Conservation (phyloP, 495 filamentous ascomycete species). For the Penicillium antarcticum region DNA sequence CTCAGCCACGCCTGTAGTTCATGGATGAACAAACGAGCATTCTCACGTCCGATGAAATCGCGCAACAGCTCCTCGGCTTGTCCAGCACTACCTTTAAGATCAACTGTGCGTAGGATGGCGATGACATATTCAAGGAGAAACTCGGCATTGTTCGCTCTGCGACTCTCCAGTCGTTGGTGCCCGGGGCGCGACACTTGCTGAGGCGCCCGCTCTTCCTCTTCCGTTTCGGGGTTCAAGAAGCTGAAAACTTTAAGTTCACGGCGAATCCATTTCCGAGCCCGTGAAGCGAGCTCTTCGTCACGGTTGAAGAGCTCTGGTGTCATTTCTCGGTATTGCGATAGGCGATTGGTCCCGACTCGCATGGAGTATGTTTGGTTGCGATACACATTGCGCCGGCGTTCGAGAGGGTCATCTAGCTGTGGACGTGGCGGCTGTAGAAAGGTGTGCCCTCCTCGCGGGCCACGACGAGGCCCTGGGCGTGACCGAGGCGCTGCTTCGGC, state of each 20-base stretch:
- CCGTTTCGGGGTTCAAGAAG: conserved; percentile 55
- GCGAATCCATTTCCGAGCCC: conserved; percentile 84
- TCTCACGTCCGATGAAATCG: conserved; percentile 77
- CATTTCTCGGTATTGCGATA: conserved; percentile 75
- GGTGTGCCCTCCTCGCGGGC: conserved; percentile 23
- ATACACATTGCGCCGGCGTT: conserved; percentile 73
- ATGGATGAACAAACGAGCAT: conserved; percentile 79
- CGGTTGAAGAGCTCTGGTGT: conserved; percentile 62
- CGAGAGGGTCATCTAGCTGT: conserved; percentile 55
- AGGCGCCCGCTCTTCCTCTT: conserved; percentile 17
- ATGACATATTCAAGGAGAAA: conserved; percentile 88
- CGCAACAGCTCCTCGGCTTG: conserved; percentile 85
- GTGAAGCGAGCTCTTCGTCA: conserved; percentile 67
- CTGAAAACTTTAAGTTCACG: conserved; percentile 85
- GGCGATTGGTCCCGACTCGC: conserved; percentile 79
- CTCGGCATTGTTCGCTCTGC: conserved; percentile 73
- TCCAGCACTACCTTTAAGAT: conserved; percentile 80
- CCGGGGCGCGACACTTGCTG: conserved; percentile 29
- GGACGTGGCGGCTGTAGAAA: conserved; percentile 21
- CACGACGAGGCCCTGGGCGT: conserved; percentile 9
- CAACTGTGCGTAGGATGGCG: conserved; percentile 83
- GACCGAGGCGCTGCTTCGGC: conserved; percentile 1
- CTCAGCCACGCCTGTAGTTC: conserved; percentile 78
- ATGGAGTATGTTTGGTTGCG: conserved; percentile 71
- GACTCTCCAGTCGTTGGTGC: conserved; percentile 35